These are phyloP conservation scores for Emmonsia crescens DNA, from an alignment of 2,329 filamentous ascomycete genomes.

Conservation along the genomic window DNA sequence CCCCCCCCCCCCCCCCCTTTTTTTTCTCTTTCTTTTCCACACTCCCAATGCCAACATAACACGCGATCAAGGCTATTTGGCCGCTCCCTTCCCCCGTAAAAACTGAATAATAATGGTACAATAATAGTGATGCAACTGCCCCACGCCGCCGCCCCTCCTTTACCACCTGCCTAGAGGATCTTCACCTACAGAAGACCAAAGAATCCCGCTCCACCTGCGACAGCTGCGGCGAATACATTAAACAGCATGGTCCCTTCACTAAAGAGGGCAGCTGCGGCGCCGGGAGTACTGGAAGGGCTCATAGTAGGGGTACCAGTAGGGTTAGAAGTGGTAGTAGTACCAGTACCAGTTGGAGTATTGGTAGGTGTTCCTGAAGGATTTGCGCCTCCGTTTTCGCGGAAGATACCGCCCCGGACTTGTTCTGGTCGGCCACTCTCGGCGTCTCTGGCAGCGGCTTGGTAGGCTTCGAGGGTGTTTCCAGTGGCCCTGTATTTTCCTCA, in stretches of 20 bases:
- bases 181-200: background rate
- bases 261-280: background rate
- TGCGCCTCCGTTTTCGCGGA: background rate
- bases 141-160: too few relatives aligned
- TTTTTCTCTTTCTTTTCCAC: too few relatives aligned
- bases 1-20: too few relatives aligned
- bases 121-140: background rate
- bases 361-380: background rate
- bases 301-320: background rate
- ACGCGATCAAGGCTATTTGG: background rate
- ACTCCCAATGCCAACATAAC: background rate
- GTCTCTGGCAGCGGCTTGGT: slow-evolving; percentile 9
- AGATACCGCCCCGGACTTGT: background rate
- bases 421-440: background rate
- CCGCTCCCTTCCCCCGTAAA: background rate
- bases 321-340: background rate
- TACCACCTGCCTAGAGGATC: background rate
- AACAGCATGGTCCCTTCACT: background rate
- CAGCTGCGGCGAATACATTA: background rate
- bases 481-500: background rate
- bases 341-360: background rate
- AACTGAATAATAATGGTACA: background rate
- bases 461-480: slow-evolving; percentile 12
- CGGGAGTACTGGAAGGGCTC: background rate
- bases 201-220: background rate